Evolutionary conservation across 192 early-diverging fungal species (phyloP), one percentile per base, ranked within the genome.

Genomic region (Coemansia sp.): DNA sequence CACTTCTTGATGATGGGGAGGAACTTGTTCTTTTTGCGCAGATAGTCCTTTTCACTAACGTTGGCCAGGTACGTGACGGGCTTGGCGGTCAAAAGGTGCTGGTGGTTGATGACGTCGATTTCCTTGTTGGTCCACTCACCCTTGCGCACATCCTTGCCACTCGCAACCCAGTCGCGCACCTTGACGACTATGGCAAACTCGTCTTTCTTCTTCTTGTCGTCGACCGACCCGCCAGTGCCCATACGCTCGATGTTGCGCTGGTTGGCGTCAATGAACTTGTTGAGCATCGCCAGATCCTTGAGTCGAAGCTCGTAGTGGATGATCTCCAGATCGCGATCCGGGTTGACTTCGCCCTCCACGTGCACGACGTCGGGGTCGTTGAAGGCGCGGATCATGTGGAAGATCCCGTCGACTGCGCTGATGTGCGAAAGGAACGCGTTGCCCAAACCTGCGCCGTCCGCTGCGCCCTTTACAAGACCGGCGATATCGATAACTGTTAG

Each of bases 401-500:
- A 94, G 64, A 93, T 90, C 14, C 89, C 93, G 76, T 93, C 92
- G 2, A 93, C 93, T 24, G 93, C 87, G 45, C 86, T 84, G 61
- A 99, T 92, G 81, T 99, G 92, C 20, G 90, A 90, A 86, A 99
- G 84, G 87, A 99, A 99, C 61, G 92, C 91, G 67, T 99, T 99
- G 62, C 97, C 92, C 43, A 94, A 82, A 26, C 92, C 92, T 46
- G 86, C 88, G 36, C 92, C 92, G 12, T 85, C 78, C 16, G 91
- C 73, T 35, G 92, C 92, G 64, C 93, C 93, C 84, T 94, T 96
- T n/a, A 99, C 95, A 44, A 99, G 85, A 21, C 97, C 97, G 66
- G 97, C 97, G 85, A 99, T 99, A 84, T 99, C 97, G 63, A 93
- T 95, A 43, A 95, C 91, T 5, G 94, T 94, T 65, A 99, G 87